Base-by-base conservation (phyloP, 176 grass and related monocot species). In the Triticum urartu region DNA sequence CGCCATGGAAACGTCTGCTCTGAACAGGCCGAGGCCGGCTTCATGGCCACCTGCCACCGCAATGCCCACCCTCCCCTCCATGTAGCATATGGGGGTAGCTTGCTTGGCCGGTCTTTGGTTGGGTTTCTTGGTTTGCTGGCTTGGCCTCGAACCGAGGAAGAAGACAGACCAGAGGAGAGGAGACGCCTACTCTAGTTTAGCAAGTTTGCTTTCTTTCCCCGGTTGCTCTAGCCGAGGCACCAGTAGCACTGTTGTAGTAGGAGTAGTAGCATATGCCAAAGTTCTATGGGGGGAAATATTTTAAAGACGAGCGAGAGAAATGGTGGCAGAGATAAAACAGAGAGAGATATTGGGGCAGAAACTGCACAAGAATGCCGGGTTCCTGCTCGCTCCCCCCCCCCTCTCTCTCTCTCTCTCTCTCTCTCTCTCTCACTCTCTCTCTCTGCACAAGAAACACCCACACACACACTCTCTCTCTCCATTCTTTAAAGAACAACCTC, bases 61-160 rank as follows among this genome's bases (percentile, higher is more conserved):
- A 72, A 89, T 78, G 84, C 84, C 79, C 43, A 85, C 87, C 36
- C 89, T 91, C 20, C 78, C 87, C 86, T 91, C 85, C 90, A 88
- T 86, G 47, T 22, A 56, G 62, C 72, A 82, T 54, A 36, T 59
- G 54, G 54, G 54, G 7, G 54, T 81, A 64, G 64, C 47, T 77
- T 59, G 13, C 43, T 32, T 83, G 36, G 34, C 25, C 2, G 73
- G 45, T 21, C n/a, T 30, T 85, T 68, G 45, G 75, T 42, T 13
- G 20, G n/a, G 13, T 88, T 83, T 84, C 52, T 78, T 83, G 63
- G 86, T 48, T 54, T 40, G 33, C 33, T 76, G 58, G 34, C 66
- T 58, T 74, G 81, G 40, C 83, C 75, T 24, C 15, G 8, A 72
- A 72, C 45, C 36, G 60, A 80, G 81, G 81, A 76, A 76, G 63